Evolutionary conservation across 2,329 filamentous ascomycete genomes (phyloP).

Genomic region (Monilinia vaccinii-corymbosi): DNA sequence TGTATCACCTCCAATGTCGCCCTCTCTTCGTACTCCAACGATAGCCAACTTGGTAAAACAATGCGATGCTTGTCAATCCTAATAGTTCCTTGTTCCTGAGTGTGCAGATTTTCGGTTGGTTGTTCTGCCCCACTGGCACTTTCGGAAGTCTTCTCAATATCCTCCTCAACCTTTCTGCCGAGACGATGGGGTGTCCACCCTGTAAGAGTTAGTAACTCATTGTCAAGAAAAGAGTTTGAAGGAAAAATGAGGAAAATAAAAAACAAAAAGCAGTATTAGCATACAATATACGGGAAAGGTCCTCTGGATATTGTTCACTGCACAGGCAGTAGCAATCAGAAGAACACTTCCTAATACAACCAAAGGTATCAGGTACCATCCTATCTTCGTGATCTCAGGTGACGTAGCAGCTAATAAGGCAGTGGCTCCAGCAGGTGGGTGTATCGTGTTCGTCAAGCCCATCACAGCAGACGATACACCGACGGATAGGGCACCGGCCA

Average conservation of each 20-base stretch:
- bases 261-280: background rate
- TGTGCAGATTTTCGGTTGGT: background rate
- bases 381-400: conserved; percentile 42
- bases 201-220: background rate
- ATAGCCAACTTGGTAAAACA: conserved; percentile 17
- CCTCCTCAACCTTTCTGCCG: background rate
- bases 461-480: conserved; percentile 54
- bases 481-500: conserved; percentile 57
- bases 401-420: conserved; percentile 59
- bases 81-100: conserved; percentile 5
- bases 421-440: conserved; percentile 68
- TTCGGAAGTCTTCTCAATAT: background rate
- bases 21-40: conserved; percentile 18
- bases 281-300: conserved; percentile 54
- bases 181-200: conserved; percentile 31
- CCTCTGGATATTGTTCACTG: conserved; percentile 59
- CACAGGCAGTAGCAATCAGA: conserved; percentile 52
- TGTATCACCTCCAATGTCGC: conserved; percentile 17
- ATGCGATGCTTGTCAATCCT: conserved; percentile 14
- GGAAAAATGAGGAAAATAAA: background rate
- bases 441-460: conserved; percentile 61
- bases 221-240: background rate
- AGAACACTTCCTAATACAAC: conserved; percentile 50
- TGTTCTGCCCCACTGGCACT: background rate
- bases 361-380: conserved; percentile 61